phyloP scores from a whole-genome alignment of 225 moss, liverwort and hornwort species.

The Pseudoscleropodium purum region DNA sequence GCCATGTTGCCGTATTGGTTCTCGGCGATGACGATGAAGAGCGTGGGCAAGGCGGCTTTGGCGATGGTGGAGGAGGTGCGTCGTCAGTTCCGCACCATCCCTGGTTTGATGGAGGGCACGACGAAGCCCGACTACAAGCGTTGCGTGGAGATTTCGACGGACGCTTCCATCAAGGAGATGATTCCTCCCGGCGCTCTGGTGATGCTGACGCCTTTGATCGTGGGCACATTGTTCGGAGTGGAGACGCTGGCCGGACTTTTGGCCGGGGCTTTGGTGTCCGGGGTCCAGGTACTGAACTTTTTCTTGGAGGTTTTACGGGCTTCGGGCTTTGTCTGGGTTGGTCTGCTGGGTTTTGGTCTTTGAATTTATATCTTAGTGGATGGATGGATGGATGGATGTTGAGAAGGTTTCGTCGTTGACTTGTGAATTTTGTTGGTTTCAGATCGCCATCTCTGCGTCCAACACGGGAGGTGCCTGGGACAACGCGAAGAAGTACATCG shows the following conservation, averaged over 20 bases:
- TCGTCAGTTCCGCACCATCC: conserved; percentile 66
- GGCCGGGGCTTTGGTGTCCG: conserved; percentile 91
- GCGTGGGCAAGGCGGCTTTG: conserved; percentile 87
- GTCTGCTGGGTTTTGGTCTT: too few relatives aligned
- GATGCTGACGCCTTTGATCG: conserved; percentile 78
- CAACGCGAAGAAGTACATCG: conserved; percentile 69
- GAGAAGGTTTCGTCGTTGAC: background rate
- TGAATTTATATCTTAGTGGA: too few relatives aligned
- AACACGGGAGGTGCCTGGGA: conserved; percentile 74
- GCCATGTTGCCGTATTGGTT: conserved; percentile 99
- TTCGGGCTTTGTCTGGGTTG: too few relatives aligned
- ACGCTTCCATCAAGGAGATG: conserved; percentile 91
- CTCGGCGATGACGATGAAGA: conserved; percentile 95
- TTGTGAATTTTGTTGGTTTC: background rate
- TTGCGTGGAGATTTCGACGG: conserved; percentile 85
- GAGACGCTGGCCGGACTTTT: conserved; percentile 72
- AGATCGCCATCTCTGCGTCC: conserved; percentile 57
- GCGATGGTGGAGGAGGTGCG: conserved; percentile 98
- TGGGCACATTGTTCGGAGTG: conserved; percentile 79
- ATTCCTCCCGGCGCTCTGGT: conserved; percentile 86
- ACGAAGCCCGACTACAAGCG: conserved; percentile 94
- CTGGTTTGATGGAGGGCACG: conserved; percentile 70
- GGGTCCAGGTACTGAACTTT: conserved; percentile 43
- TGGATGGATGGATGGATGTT: too few relatives aligned
- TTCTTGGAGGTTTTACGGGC: too few relatives aligned